These are phyloP conservation scores for Xylaria sp. DNA, from an alignment of 2,329 filamentous ascomycete genomes.

Conservation along the genomic window DNA sequence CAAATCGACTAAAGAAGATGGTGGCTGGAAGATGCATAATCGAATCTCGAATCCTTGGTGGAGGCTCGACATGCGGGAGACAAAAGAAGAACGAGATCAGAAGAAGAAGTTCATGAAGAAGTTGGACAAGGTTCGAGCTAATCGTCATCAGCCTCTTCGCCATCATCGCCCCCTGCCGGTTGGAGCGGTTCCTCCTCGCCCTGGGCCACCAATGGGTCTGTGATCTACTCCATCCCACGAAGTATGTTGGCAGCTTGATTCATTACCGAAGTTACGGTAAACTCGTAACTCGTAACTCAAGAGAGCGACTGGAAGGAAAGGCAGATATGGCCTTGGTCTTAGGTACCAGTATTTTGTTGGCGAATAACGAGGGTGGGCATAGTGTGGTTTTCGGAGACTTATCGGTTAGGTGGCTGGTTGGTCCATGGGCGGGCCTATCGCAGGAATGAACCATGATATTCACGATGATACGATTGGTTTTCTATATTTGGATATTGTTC, in stretches of 20 bases:
- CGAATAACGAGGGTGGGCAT: slow-evolving; percentile 21
- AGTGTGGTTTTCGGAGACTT: slow-evolving; percentile 13
- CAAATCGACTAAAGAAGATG: slow-evolving; percentile 40
- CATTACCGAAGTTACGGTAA: background rate
- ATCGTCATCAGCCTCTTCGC: background rate
- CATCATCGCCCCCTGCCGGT: slow-evolving; percentile 1
- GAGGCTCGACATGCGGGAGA: slow-evolving; percentile 38
- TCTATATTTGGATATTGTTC: slow-evolving; percentile 18
- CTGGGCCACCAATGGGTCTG: background rate
- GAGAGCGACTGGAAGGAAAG: background rate
- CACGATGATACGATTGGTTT: slow-evolving; percentile 24
- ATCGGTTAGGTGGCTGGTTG: slow-evolving; percentile 8
- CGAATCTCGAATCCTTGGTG: slow-evolving; percentile 43
- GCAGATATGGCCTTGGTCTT: background rate
- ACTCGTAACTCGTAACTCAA: slow-evolving; percentile 2
- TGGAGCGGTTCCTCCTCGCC: background rate
- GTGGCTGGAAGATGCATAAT: slow-evolving; percentile 38
- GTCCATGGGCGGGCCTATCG: slow-evolving; percentile 5
- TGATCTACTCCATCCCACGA: background rate
- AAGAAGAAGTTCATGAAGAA: slow-evolving; percentile 35
- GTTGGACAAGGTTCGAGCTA: slow-evolving; percentile 20
- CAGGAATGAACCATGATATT: slow-evolving; percentile 24
- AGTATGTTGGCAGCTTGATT: background rate
- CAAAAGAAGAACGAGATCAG: slow-evolving; percentile 33
- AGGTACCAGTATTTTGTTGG: background rate